phyloP scores from a whole-genome alignment of 768 basidiomycete genomes.

The Chalciporus piperatus region DNA sequence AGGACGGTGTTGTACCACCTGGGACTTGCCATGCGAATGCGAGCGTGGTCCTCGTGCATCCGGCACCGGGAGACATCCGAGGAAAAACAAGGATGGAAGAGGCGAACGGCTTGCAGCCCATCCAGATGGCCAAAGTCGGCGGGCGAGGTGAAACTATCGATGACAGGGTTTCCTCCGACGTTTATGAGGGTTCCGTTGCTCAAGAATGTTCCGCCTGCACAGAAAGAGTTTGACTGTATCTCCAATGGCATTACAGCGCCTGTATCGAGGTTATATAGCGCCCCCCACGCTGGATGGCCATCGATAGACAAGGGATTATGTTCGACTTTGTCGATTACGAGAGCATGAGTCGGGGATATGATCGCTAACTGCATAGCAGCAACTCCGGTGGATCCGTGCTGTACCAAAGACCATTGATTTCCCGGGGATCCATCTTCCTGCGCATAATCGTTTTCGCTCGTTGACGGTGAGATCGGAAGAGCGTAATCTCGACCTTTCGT shows the following conservation, averaged over 20 bases:
- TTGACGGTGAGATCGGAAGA: background rate
- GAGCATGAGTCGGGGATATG: constrained; percentile 64
- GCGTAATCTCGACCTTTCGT: constrained; percentile 38
- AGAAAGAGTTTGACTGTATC: constrained; percentile 81
- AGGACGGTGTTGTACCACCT: constrained; percentile 80
- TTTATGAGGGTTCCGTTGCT: constrained; percentile 75
- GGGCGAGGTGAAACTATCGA: constrained; percentile 57
- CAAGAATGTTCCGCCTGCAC: constrained; percentile 78
- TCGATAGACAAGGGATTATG: constrained; percentile 74
- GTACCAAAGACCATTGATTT: constrained; percentile 53
- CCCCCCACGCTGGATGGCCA: constrained; percentile 81
- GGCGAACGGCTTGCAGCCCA: constrained; percentile 70
- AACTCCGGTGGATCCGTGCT: constrained; percentile 72
- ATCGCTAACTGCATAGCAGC: constrained; percentile 75
- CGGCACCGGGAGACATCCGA: constrained; percentile 48
- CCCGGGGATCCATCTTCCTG: background rate
- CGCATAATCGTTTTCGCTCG: background rate
- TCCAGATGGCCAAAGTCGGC: constrained; percentile 75
- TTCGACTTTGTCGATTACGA: constrained; percentile 83
- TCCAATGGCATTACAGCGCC: constrained; percentile 58
- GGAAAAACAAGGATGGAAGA: constrained; percentile 65
- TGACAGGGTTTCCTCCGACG: constrained; percentile 81
- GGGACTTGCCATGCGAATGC: constrained; percentile 69
- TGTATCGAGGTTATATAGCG: constrained; percentile 66
- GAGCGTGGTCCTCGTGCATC: constrained; percentile 62